Evolutionary conservation across 257 asterid genomes (phyloP).

Genomic region (Jacaranda copaia): DNA sequence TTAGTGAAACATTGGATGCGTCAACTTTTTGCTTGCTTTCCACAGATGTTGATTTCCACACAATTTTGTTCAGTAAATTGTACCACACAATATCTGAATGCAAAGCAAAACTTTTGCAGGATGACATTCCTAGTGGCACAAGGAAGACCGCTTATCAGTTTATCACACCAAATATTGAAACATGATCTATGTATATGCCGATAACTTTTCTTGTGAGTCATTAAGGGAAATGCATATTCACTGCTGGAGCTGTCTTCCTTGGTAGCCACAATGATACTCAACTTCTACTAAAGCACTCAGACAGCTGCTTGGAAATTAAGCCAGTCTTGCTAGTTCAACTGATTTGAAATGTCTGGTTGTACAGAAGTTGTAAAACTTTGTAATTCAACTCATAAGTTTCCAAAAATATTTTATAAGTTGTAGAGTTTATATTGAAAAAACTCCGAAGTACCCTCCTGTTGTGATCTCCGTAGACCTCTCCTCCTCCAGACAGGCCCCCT

Average conservation of each 20-base stretch:
- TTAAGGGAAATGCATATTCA: conserved; percentile 76
- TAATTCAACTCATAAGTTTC: not conserved
- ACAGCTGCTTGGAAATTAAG: conserved; percentile 57
- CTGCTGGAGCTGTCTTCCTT: conserved; percentile 89
- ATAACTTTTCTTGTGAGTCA: conserved; percentile 74
- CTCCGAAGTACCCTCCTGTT: too few species aligned
- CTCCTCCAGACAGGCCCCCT: not conserved
- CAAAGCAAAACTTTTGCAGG: conserved; percentile 60
- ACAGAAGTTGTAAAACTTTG: not conserved
- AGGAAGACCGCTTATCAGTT: conserved; percentile 56
- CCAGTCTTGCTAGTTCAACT: conserved; percentile 51
- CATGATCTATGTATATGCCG: conserved; percentile 52
- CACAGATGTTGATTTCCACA: too few species aligned
- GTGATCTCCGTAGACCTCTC: too few species aligned
- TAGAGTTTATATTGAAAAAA: too few species aligned
- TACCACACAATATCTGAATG: not conserved
- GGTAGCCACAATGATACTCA: conserved; percentile 77
- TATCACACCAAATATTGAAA: conserved; percentile 81
- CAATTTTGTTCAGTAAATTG: too few species aligned
- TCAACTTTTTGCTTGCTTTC: too few species aligned
- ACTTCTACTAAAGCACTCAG: conserved; percentile 70
- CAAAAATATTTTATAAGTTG: not conserved
- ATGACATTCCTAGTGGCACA: conserved; percentile 71
- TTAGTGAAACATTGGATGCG: not conserved
- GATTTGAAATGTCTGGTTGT: conserved; percentile 14